Percentiles rank a stretch among this genome's conserved stretches.
phyloP scores from a whole-genome alignment of 1,139 yeast genomes.

The Pichia sp. region DNA sequence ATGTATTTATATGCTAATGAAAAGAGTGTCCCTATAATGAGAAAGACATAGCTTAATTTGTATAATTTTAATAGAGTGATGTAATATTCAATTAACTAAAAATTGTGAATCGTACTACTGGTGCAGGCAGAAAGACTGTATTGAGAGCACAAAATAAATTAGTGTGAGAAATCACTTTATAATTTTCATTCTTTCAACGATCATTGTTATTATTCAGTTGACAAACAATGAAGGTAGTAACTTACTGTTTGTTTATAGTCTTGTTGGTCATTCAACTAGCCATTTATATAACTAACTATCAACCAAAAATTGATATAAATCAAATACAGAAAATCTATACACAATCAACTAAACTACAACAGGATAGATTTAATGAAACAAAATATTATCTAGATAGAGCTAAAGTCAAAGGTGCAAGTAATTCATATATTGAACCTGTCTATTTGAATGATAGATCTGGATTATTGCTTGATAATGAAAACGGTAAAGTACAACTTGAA shows the following conservation, averaged over 20 bases:
- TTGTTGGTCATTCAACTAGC: not conserved
- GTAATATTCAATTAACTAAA: not conserved
- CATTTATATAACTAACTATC: not conserved
- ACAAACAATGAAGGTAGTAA: not conserved
- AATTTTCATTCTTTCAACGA: no score
- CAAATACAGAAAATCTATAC: conserved; percentile 7
- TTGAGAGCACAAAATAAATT: no score
- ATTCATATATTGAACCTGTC: conserved; percentile 22
- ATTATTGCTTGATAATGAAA: not conserved
- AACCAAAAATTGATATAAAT: not conserved
- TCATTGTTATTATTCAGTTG: no score
- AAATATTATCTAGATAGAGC: conserved; percentile 14
- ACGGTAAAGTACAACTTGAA: conserved; percentile 28
- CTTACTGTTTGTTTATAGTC: not conserved
- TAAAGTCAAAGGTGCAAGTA: conserved; percentile 26
- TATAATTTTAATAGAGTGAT: not conserved
- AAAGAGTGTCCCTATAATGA: conserved; percentile 46
- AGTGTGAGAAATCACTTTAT: no score
- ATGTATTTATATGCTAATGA: conserved; percentile 35
- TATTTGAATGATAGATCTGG: conserved; percentile 17
- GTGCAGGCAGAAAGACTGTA: no score
- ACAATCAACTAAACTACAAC: conserved; percentile 8
- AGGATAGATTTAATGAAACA: conserved; percentile 15
- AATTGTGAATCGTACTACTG: not conserved
- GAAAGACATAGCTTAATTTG: conserved; percentile 2